A percentile compares a stretch with the other conserved stretches of the same genome.
Evolutionary conservation across 805 yeast genomes (phyloP).

Genomic region (Ogataea trehalophila): DNA sequence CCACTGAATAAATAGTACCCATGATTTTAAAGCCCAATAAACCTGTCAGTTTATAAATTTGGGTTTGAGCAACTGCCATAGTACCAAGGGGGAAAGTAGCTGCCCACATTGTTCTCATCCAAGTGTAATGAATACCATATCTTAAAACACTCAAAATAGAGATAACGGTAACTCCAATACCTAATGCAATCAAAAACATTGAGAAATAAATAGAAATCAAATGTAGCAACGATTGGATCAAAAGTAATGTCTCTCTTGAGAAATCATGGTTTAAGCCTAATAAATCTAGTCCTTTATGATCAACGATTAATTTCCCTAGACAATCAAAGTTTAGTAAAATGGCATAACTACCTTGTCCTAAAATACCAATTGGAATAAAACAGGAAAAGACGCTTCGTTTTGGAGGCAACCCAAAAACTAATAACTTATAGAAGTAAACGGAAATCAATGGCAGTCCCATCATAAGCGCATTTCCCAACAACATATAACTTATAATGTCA

Average conservation of each 20-base stretch:
- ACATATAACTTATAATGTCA: slow-evolving; percentile 46
- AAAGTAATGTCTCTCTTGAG: slow-evolving; percentile 2
- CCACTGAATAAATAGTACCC: slow-evolving; percentile 54
- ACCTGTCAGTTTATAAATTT: slow-evolving; percentile 44
- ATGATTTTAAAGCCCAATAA: slow-evolving; percentile 57
- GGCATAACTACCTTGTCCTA: slow-evolving; percentile 82
- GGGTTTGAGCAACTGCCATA: slow-evolving; percentile 55
- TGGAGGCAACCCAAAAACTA: slow-evolving; percentile 55
- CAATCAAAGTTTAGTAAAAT: slow-evolving; percentile 33
- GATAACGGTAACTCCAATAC: slow-evolving; percentile 36
- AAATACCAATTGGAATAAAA: slow-evolving; percentile 76
- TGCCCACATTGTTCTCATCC: slow-evolving; percentile 67
- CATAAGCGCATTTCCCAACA: slow-evolving; percentile 67
- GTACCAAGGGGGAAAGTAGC: slow-evolving; percentile 91
- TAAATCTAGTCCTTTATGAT: slow-evolving; percentile 6
- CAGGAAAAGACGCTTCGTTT: slow-evolving; percentile 52
- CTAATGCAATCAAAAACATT: slow-evolving; percentile 28
- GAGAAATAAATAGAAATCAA: slow-evolving; percentile 18
- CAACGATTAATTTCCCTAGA: slow-evolving; percentile 13
- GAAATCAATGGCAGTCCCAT: slow-evolving; percentile 53
- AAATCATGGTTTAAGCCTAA: slow-evolving; percentile 6
- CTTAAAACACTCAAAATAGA: slow-evolving; percentile 33
- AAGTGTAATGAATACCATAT: slow-evolving; percentile 31
- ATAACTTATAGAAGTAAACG: slow-evolving; percentile 55
- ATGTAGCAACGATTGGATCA: slow-evolving; percentile 6